Conservation (phyloP, 768 basidiomycete genomes). For the Lactarius akahatsu region DNA sequence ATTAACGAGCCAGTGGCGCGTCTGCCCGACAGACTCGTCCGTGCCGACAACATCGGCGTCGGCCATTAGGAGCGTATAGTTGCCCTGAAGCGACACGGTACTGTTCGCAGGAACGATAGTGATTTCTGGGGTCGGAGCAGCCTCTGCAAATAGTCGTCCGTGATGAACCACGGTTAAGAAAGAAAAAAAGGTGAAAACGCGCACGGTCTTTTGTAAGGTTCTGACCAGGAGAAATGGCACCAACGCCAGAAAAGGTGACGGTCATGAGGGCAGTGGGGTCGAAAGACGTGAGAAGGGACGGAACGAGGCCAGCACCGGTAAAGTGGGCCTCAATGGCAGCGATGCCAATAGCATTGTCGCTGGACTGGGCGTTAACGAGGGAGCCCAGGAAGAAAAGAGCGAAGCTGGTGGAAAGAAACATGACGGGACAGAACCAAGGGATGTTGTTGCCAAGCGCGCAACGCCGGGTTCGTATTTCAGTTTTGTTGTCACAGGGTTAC, state of each 20-base stretch:
- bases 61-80: slow-evolving; percentile 70
- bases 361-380: slow-evolving; percentile 46
- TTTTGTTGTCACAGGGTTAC: neutral
- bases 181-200: slow-evolving; percentile 32
- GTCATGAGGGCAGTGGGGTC: slow-evolving; percentile 57
- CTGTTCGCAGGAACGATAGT: slow-evolving; percentile 51
- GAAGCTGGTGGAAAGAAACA: slow-evolving; percentile 29
- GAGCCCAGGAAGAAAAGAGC: slow-evolving; percentile 43
- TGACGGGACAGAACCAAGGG: neutral
- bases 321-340: slow-evolving; percentile 71
- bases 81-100: slow-evolving; percentile 45
- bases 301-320: slow-evolving; percentile 56
- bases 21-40: slow-evolving; percentile 56
- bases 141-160: slow-evolving; percentile 46
- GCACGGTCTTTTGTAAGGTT: slow-evolving; percentile 54
- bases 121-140: slow-evolving; percentile 52
- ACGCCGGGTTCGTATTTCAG: neutral
- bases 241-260: slow-evolving; percentile 51
- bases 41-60: slow-evolving; percentile 70
- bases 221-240: slow-evolving; percentile 57
- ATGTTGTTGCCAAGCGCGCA: neutral
- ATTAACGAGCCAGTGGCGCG: slow-evolving; percentile 82
- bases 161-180: neutral
- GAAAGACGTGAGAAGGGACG: slow-evolving; percentile 60
- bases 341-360: slow-evolving; percentile 44